Evolutionary conservation across 176 grass and related monocot species (phyloP).

Genomic region (Neostapfia colusana): DNA sequence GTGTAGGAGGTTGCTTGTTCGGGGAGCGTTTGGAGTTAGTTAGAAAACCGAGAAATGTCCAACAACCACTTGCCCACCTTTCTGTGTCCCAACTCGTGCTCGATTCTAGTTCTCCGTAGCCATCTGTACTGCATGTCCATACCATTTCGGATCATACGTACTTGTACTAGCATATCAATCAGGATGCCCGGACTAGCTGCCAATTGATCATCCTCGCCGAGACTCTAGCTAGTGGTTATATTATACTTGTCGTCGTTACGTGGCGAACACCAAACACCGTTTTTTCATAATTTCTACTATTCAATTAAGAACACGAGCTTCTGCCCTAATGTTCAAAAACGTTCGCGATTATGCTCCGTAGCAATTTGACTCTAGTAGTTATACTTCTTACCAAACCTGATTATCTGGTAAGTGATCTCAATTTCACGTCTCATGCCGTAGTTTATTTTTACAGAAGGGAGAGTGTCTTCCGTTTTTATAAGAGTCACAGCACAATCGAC

Average conservation of each 20-base stretch:
- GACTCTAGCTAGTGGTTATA: background rate
- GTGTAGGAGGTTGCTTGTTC: constrained; percentile 43
- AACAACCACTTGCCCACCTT: constrained; percentile 50
- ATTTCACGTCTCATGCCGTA: too few relatives aligned
- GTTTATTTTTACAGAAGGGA: too few relatives aligned
- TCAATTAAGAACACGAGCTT: too few relatives aligned
- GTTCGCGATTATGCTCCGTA: too few relatives aligned
- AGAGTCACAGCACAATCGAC: too few relatives aligned
- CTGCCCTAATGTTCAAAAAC: too few relatives aligned
- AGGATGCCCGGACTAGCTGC: background rate
- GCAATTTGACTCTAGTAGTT: too few relatives aligned
- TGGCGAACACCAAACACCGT: background rate
- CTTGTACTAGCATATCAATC: too few relatives aligned
- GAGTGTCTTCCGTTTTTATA: too few relatives aligned
- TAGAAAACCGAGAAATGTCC: constrained; percentile 54
- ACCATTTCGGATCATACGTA: background rate
- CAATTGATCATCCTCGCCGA: background rate
- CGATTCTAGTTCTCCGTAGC: background rate
- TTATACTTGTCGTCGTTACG: background rate
- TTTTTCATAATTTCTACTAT: background rate
- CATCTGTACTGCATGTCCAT: background rate
- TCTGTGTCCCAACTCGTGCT: background rate
- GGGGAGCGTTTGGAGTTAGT: constrained; percentile 45
- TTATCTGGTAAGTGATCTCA: too few relatives aligned
- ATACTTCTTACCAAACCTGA: too few relatives aligned